Evolutionary conservation across 2,329 filamentous ascomycete species (phyloP), one percentile per base, ranked within the genome.

Genomic region (Colletotrichum eremochloae): DNA sequence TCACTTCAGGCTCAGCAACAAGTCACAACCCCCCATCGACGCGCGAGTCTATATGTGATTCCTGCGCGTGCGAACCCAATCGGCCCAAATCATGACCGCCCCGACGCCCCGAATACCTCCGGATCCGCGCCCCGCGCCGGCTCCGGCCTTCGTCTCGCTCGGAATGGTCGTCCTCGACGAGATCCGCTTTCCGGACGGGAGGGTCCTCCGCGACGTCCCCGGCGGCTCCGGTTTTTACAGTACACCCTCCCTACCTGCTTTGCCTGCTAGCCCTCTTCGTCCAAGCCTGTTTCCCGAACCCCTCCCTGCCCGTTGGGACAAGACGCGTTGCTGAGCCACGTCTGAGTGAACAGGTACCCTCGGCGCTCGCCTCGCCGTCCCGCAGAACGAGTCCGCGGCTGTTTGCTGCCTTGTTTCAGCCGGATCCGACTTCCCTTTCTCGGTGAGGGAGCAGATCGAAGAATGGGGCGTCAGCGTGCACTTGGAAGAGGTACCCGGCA

Each of bases 141-240:
- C 58, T 60, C 60, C 65, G 60, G 66, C 46, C 18, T 69, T 69
- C 29, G 38, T 72, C 15, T 64, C 69, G 55, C 65, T 72, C 69
- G 65, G 69, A n/a, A 72, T 68, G 65, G 66, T 72, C 7, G 66
- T 72, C 20, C 46, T 72, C 2, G 66, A 72, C 33, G 69, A 69
- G 38, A 68, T 72, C 66, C 66, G 50, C 52, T 67, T 62, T 24
- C 57, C 62, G 33, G 71, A 66, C 68, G 71, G 62, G 20, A 46
- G 53, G 2, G 46, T 68, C 36, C 46, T 65, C 53, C 29, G 48
- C n/a, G 61, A 63, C 11, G 48, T 68, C 14, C 64, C 69, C 18
- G 57, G 56, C 44, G 72, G 72, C 9, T 68, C 72, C n/a, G 65
- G 61, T 15, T 65, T 72, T 20, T 69, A 66, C 50, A 42, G 72